Base-by-base conservation (phyloP, 345 rosid genomes). In the Euphorbia lathyris region DNA sequence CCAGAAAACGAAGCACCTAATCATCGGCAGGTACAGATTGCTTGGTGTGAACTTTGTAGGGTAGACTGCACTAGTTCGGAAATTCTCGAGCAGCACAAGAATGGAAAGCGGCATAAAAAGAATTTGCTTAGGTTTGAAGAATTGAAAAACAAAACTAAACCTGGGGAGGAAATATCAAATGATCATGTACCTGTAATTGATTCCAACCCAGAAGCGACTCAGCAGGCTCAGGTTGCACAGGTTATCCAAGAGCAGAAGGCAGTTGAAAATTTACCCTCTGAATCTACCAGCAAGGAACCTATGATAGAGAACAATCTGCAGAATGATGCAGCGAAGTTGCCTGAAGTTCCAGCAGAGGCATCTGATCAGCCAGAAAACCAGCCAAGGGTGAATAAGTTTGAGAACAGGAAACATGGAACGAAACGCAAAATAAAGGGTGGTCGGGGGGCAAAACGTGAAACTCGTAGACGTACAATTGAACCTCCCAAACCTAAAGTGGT, bases 31-130 rank as follows among this genome's bases (percentile, higher is more conserved):
- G 53, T 26, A 30, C 58, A 59, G 64, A 52, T 47, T 60, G 81
- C 70, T 0, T 63, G 76, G 78, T 83, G 86, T 45, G 83, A 72
- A 70, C 73, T 83, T 57, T 83, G 83, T 65, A 72, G 62, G 42
- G 82, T 83, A 72, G 72, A 70, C 58, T 80, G 82, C 69, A 74
- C 57, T 51, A 75, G 78, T 63, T 67, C 80, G 71, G 69, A 77
- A 73, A 72, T 80, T 48, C 74, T 83, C 45, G 82, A 80, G 79
- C 78, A 75, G 70, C 86, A 75, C 63, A 77, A 67, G 68, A 77
- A 69, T 50, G 83, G 86, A 53, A 83, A 77, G 69, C 36, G 68
- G 23, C 83, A 77, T 70, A 83, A 73, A 52, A 83, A 70, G 74
- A 83, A 80, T 63, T 56, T 74, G 72, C 63, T 47, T 57, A 71